Evolutionary conservation across 164 flowering plant species (phyloP).

Genomic region (Macadamia tetraphylla): DNA sequence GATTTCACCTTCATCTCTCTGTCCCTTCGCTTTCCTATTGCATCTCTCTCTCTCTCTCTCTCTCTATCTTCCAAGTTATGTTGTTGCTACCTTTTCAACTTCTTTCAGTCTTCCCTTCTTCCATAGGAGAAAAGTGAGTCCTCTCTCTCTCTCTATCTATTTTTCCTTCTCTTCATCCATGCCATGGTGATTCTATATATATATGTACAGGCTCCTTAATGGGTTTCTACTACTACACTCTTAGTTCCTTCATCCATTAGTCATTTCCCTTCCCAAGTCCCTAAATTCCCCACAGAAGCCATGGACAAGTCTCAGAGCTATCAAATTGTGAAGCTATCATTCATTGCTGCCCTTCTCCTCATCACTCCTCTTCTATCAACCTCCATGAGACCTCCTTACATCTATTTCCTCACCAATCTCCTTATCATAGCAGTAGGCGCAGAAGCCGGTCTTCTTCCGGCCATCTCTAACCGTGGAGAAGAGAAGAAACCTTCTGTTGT

Average conservation of each 20-base stretch:
- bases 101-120: neutral
- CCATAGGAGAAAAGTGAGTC: too few species aligned
- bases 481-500: slow-evolving; percentile 20
- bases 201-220: slow-evolving; percentile 4
- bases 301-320: slow-evolving; percentile 44
- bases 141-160: neutral
- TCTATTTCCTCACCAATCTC: slow-evolving; percentile 61
- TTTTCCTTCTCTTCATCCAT: neutral
- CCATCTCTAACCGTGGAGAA: slow-evolving; percentile 25
- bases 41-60: neutral
- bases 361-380: slow-evolving; percentile 55
- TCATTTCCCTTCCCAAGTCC: neutral
- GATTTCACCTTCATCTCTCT: neutral
- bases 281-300: neutral
- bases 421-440: slow-evolving; percentile 60
- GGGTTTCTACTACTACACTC: slow-evolving; percentile 3
- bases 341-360: slow-evolving; percentile 43
- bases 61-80: slow-evolving; percentile 16
- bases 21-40: neutral
- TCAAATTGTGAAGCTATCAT: slow-evolving; percentile 35
- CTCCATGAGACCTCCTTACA: slow-evolving; percentile 47
- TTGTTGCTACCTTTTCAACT: neutral
- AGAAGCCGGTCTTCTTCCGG: slow-evolving; percentile 61
- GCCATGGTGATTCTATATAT: slow-evolving; percentile 12
- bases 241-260: neutral